Evolutionary conservation across 257 asterid genomes (phyloP).

Genomic region (Scutellaria galericulata): DNA sequence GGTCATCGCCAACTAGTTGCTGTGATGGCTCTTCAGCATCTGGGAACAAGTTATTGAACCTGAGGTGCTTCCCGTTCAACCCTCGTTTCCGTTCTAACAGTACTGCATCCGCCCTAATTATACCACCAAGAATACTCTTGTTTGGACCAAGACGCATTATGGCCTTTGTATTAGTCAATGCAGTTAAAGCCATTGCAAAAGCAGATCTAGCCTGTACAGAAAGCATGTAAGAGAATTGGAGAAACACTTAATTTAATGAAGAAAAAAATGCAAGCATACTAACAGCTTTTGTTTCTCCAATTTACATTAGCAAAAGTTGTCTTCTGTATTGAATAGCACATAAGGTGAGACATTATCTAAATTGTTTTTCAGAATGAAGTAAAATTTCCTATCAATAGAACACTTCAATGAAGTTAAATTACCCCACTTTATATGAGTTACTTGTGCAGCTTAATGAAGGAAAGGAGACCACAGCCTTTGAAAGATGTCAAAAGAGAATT

Average conservation of each 20-base stretch:
- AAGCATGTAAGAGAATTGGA: neutral
- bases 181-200: conserved; percentile 76
- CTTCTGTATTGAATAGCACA: neutral
- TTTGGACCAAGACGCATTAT: conserved; percentile 64
- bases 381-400: neutral
- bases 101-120: conserved; percentile 81
- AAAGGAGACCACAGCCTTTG: conserved; percentile 8
- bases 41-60: conserved; percentile 57
- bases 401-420: neutral
- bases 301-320: conserved; percentile 9
- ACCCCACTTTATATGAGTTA: neutral
- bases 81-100: conserved; percentile 91
- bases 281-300: neutral
- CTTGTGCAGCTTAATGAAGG: conserved; percentile 2
- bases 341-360: neutral
- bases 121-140: conserved; percentile 83
- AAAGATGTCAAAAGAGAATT: conserved; percentile 6
- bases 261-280: too few relatives aligned
- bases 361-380: conserved; percentile 16
- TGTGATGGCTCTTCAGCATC: conserved; percentile 60
- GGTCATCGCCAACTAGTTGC: conserved; percentile 45
- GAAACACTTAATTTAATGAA: neutral
- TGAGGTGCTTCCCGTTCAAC: conserved; percentile 48
- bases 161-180: conserved; percentile 66
- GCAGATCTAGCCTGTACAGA: conserved; percentile 84